Evolutionary conservation across 2,329 filamentous ascomycete genomes (phyloP), one percentile per base, ranked within the genome.

Genomic region (Beauveria pseudobassiana): DNA sequence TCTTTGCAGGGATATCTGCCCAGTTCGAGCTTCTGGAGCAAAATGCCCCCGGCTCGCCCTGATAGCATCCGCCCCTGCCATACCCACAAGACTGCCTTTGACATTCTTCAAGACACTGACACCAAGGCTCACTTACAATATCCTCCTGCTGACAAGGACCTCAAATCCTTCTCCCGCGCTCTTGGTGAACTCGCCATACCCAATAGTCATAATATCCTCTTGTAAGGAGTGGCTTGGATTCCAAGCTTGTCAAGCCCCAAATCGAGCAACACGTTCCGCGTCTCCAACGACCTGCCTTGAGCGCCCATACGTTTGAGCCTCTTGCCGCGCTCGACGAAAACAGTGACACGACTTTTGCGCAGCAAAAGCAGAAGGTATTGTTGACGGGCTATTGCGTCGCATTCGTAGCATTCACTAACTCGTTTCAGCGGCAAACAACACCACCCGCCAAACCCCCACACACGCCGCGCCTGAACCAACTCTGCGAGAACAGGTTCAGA

Each of bases 401-500:
- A 73, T 63, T 66, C 67, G 12, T 67, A 30, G 34, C 56, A 51
- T 50, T 50, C 34, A 51, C 56, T 59, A 48, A 59, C 24, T 43
- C 40, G 48, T 52, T 40, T 7, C 49, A 60, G 57, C 57, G 5
- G 14, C 49, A 43, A 28, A 43, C 28, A 46, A 18, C 38, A 60
- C 49, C 40, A 45, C 24, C 24, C 28, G 7, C 49, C 38, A 42
- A 22, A 3, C 51, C 30, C 28, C 74, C 59, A 62, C 67, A 18
- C 48, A 64, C 56, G 67, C 70, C 22, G 65, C 64, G n/a, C 64
- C 64, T 52, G 62, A 68, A 40, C 63, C 65, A 45, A 58, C 68
- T 63, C 63, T 69, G 63, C 65, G 67, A 63, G 66, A 73, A 51
- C 75, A 77, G 61, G 70, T 78, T 54, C 68, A 71, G 56, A 76